Conservation (phyloP, 1,284 basidiomycete genomes). For the Ceratobasidium sp. region DNA sequence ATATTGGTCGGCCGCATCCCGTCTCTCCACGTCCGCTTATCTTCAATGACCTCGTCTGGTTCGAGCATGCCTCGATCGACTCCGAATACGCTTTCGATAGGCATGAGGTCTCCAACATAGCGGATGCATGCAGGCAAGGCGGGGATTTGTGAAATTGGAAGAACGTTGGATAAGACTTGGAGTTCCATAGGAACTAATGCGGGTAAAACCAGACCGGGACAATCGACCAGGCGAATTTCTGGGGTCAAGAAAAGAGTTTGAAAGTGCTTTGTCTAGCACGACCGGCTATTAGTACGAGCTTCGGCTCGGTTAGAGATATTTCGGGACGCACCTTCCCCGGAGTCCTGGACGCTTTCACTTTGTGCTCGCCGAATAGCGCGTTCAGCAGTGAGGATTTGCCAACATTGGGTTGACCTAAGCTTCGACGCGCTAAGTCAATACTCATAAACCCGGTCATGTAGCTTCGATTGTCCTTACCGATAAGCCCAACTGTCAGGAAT, state of each 20-base stretch:
- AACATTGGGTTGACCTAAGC: conserved; percentile 89
- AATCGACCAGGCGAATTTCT: conserved; percentile 86
- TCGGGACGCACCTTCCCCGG: conserved; percentile 80
- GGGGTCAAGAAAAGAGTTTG: conserved; percentile 91
- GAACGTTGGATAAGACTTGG: conserved; percentile 81
- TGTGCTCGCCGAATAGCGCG: conserved; percentile 85
- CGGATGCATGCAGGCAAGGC: conserved; percentile 82
- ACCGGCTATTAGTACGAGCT: conserved; percentile 29
- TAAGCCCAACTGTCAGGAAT: conserved; percentile 82
- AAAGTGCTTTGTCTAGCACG: conserved; percentile 86
- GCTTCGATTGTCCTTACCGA: conserved; percentile 65
- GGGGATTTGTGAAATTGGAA: conserved; percentile 91
- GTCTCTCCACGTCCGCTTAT: conserved; percentile 80
- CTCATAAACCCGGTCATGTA: not conserved
- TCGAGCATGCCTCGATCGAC: conserved; percentile 67
- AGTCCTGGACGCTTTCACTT: conserved; percentile 87
- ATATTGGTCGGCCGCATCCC: conserved; percentile 60
- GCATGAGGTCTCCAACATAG: conserved; percentile 76
- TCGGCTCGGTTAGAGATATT: not conserved
- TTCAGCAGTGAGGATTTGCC: conserved; percentile 94
- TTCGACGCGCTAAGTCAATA: conserved; percentile 13
- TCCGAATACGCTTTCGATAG: conserved; percentile 79
- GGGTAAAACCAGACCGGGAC: conserved; percentile 88
- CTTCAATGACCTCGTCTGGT: conserved; percentile 59
- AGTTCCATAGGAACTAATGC: conserved; percentile 83